Conservation (phyloP, 331 rosid species). For the Malus hybrid region DNA sequence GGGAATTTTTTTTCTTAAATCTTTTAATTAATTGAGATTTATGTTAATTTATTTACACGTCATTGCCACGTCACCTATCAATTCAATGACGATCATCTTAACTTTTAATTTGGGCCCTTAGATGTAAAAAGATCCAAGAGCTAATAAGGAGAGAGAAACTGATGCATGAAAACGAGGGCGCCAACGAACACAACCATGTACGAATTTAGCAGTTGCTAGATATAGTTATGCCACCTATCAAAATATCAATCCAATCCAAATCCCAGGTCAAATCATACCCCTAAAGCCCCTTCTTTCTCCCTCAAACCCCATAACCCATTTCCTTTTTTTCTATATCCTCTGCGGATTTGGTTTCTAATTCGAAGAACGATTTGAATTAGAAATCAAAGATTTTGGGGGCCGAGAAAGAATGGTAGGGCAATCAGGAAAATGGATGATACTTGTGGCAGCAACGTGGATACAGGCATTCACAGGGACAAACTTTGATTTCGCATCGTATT, state of each 20-base stretch:
- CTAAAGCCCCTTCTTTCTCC: neutral
- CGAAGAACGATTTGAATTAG: neutral
- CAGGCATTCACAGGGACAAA: slow-evolving; percentile 71
- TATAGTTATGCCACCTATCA: neutral
- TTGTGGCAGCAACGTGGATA: slow-evolving; percentile 47
- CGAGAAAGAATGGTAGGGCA: slow-evolving; percentile 22
- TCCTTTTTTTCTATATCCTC: neutral
- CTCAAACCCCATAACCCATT: neutral
- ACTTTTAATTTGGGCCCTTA: no score
- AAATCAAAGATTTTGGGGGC: neutral
- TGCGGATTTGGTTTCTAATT: neutral
- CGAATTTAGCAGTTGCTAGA: neutral
- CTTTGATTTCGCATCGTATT: slow-evolving; percentile 67
- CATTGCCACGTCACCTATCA: no score
- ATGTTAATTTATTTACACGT: no score
- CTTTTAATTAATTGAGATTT: no score
- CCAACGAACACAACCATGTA: neutral
- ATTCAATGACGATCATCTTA: no score
- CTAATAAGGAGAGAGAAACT: neutral
- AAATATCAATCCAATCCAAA: neutral
- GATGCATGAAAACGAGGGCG: neutral
- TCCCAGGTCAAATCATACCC: neutral
- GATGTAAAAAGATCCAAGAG: no score
- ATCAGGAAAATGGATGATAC: slow-evolving; percentile 52
- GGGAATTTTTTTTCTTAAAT: no score